phyloP scores from a whole-genome alignment of 345 rosid species.

The Iberis pinnata region DNA sequence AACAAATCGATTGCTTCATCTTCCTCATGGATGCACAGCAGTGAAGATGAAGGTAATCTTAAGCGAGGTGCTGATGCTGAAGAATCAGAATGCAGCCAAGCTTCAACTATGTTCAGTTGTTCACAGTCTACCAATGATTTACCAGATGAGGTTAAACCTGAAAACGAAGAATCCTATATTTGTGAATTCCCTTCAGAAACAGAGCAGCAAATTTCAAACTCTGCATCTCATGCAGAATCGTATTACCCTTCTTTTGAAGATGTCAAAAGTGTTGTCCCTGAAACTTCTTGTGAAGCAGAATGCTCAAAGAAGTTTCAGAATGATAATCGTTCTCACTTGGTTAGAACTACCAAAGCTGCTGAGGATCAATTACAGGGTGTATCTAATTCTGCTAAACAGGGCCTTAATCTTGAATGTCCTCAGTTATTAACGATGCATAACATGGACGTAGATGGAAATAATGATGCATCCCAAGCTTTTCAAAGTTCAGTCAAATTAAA shows the following conservation, averaged over 20 bases:
- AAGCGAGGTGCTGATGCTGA: conserved; percentile 54
- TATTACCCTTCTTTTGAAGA: conserved; percentile 49
- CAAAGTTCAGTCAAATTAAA: conserved; percentile 39
- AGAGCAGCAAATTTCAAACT: conserved; percentile 51
- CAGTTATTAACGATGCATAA: conserved; percentile 38
- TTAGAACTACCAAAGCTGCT: conserved; percentile 30
- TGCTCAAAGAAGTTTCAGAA: conserved; percentile 44
- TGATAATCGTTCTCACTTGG: conserved; percentile 35
- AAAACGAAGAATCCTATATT: conserved; percentile 41
- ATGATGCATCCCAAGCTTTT: conserved; percentile 37
- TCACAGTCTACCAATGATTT: conserved; percentile 59
- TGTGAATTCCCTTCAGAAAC: conserved; percentile 39
- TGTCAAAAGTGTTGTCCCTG: conserved; percentile 43
- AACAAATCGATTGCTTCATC: conserved; percentile 48
- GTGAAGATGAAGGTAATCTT: conserved; percentile 57
- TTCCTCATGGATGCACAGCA: conserved; percentile 55
- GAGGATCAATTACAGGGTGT: conserved; percentile 47
- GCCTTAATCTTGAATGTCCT: conserved; percentile 41
- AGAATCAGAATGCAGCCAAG: conserved; percentile 92
- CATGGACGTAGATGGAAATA: conserved; percentile 36
- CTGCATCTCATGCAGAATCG: conserved; percentile 54
- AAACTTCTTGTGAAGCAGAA: conserved; percentile 49
- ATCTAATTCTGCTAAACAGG: conserved; percentile 42
- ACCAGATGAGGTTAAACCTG: conserved; percentile 36
- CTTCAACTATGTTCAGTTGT: conserved; percentile 44